Base-by-base conservation (phyloP, 2,329 filamentous ascomycete genomes). In the Neodidymelliopsis sp. region DNA sequence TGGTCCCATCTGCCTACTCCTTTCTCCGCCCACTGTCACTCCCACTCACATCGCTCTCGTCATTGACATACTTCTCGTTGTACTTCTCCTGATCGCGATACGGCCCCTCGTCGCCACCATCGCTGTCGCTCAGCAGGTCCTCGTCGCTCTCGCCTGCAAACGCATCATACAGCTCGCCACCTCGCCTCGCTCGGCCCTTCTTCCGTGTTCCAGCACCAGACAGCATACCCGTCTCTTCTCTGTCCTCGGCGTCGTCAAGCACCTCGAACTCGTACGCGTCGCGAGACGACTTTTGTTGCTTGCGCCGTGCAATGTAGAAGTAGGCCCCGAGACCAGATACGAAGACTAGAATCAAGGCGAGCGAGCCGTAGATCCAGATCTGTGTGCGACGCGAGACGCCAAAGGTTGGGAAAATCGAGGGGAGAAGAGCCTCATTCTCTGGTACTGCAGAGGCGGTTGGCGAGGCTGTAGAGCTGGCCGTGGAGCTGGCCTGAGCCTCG, bases 241-340 rank as follows among this genome's bases (percentile, higher is more conserved):
- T 67, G 20, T 74, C 73, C 20, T 96, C 91, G 15, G 91, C 88
- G 46, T 92, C 88, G 62, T 94, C 88, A 36, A 99, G 81, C 55
- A 96, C 87, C 74, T 96, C 92, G 61, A 99, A 99, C 62, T 97
- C 93, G 73, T 97, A 97, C 69, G 88, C 87, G 64, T 93, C 89
- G 38, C 89, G 84, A 3, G 86, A 81, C 73, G 89, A 91, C 60
- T 85, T 85, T 19, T 90, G 81, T 29, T 88, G 85, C 69, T 87
- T 89, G 48, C 89, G 86, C 20, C 91, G 86, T 31, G 91, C 89
- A 48, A 93, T 77, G 73, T 84, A 90, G 62, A 96, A 83, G 77
- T 93, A 97, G 31, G 86, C 79, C n/a, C 85, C 90, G 0, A 99
- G 81, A 3, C 87, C 89, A 46, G 79, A 75, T 72, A 92, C 92